phyloP scores from a whole-genome alignment of 2,329 filamentous ascomycete species.

The Sclerotinia sclerotiorum region DNA sequence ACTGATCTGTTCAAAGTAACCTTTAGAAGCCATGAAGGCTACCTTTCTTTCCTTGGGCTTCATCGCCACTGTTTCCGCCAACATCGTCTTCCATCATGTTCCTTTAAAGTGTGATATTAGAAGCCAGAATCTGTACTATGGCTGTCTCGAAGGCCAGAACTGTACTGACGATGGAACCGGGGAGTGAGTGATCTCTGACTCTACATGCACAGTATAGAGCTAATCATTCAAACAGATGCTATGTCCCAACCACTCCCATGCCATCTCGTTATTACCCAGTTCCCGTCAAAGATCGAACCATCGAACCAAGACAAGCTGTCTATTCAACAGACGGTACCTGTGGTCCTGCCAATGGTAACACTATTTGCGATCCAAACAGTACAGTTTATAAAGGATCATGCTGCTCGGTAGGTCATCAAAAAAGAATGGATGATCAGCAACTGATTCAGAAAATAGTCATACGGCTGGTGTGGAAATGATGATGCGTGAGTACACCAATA shows the following conservation, averaged over 20 bases:
- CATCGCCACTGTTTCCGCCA: conserved; percentile 44
- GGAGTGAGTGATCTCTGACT: conserved; percentile 30
- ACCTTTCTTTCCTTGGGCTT: conserved; percentile 37
- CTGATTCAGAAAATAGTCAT: conserved; percentile 31
- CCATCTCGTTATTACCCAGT: conserved; percentile 15
- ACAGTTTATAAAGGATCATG: conserved; percentile 47
- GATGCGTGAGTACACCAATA: conserved; percentile 32
- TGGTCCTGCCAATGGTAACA: conserved; percentile 38
- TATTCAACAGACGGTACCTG: conserved; percentile 43
- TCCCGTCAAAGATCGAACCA: neutral
- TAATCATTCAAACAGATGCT: conserved; percentile 32
- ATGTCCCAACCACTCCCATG: conserved; percentile 25
- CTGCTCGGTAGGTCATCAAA: conserved; percentile 42
- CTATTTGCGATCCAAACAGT: conserved; percentile 45
- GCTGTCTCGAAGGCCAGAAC: conserved; percentile 39
- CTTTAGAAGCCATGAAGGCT: conserved; percentile 36
- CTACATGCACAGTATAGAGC: neutral
- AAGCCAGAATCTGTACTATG: conserved; percentile 35
- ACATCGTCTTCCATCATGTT: conserved; percentile 51
- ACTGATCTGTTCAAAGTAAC: conserved; percentile 23
- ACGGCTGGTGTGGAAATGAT: conserved; percentile 47
- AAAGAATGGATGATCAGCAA: neutral
- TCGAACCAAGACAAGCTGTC: conserved; percentile 43
- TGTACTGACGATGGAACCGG: conserved; percentile 30
- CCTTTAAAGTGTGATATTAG: conserved; percentile 45